These are phyloP conservation scores for Backusella luteola DNA, from an alignment of 192 early-diverging fungal genomes.

Conservation along the genomic window DNA sequence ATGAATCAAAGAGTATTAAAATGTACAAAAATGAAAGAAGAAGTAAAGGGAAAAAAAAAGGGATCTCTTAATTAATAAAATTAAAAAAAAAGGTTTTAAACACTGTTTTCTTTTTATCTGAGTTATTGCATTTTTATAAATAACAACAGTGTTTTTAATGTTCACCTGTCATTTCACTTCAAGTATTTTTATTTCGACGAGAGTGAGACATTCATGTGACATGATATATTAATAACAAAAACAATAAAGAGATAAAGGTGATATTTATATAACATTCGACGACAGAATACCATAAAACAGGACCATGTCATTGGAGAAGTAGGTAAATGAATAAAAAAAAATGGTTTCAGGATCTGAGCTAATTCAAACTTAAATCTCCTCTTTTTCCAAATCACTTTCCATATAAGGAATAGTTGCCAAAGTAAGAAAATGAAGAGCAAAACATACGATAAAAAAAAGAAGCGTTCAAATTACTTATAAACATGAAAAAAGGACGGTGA, in stretches of 20 bases:
- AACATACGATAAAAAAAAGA: too few species aligned
- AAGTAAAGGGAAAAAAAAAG: background rate
- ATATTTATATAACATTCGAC: background rate
- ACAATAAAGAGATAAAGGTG: background rate
- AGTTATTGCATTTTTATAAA: background rate
- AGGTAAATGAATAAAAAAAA: background rate
- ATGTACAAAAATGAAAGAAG: background rate
- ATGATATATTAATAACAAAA: background rate
- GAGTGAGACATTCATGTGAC: background rate
- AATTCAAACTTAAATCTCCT: background rate
- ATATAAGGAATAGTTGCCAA: background rate
- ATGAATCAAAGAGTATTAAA: background rate
- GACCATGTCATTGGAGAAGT: background rate
- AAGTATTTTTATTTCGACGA: background rate
- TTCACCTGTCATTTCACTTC: background rate
- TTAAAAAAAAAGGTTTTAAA: background rate
- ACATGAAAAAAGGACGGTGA: background rate
- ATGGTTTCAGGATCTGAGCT: background rate
- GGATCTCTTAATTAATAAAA: background rate
- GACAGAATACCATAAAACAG: background rate
- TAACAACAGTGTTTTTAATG: background rate
- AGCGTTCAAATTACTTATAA: background rate
- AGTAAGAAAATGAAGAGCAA: background rate
- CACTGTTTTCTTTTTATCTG: background rate
- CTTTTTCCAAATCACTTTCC: background rate